Base-by-base conservation (phyloP, 257 asterid species). In the Przewalskia tangutica region DNA sequence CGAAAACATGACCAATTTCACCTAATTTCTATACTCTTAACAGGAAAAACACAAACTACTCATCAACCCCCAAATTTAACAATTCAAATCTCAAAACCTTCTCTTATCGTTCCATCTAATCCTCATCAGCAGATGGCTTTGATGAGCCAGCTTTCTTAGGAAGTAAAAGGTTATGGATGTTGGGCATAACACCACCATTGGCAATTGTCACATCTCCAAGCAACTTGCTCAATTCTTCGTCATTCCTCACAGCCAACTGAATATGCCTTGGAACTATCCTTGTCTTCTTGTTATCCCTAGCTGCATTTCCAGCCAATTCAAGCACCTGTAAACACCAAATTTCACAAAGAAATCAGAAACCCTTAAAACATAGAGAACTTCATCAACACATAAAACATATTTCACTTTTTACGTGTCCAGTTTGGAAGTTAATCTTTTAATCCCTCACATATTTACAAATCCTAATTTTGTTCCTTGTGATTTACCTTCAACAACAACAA, bases 111-210 rank as follows among this genome's bases (percentile, higher is more conserved):
- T 27, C 32, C 73, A 36, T 80, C 81, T 93, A 93, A 80, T 90
- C 97, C 1, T 93, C 97, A 14, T 93, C 93, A 0, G 86, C 89
- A 0, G 90, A 55, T 1, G 70, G 92, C 86, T 91, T 90, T 9
- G 91, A 88, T 3, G 95, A 92, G 18, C 91, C 96, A 8, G 92
- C 68, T 84, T 92, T 92, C 92, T 93, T 92, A 0, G 97, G 98
- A 2, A 93, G 93, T 70, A 91, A 54, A 8, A 92, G 93, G 85
- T 92, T 93, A 91, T 93, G 98, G 68, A 93, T 93, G 86, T 93
- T 93, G 55, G 98, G 97, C 98, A 93, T 93, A 56, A 93, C 97
- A 9, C 98, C 97, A 1, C 97, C 97, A 27, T 93, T 92, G 1
- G 94, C 98, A 53, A 93, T 93, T 0, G 98, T 93, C 46, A 93